Evolutionary conservation across 495 filamentous ascomycete genomes (phyloP).

Genomic region (Rhypophila decipiens): DNA sequence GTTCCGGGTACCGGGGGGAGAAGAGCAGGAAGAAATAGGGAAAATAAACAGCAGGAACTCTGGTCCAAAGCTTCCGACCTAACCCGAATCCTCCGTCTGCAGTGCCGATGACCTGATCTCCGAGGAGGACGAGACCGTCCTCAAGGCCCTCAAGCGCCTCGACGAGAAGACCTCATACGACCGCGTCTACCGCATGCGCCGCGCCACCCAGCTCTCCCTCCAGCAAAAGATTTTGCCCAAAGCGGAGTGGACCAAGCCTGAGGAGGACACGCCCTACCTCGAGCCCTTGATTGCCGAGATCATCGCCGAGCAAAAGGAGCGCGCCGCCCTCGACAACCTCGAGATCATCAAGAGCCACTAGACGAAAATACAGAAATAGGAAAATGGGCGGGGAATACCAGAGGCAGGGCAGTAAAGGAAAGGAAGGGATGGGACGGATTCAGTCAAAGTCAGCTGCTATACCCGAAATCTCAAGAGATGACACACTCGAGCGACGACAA

Average conservation of each 20-base stretch:
- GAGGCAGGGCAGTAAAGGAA: too few species aligned
- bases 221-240: constrained; percentile 76
- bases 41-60: background rate
- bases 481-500: too few species aligned
- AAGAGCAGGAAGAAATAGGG: too few species aligned
- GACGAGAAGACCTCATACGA: constrained; percentile 87
- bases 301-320: constrained; percentile 74
- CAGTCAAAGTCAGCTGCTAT: too few species aligned
- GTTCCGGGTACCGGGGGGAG: too few species aligned
- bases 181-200: constrained; percentile 91
- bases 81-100: too few species aligned
- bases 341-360: constrained; percentile 56
- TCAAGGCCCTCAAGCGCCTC: constrained; percentile 83
- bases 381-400: too few species aligned
- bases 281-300: constrained; percentile 21
- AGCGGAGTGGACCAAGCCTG: constrained; percentile 63
- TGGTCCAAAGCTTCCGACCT: constrained; percentile 2
- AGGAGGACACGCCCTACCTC: constrained; percentile 34
- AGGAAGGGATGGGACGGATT: too few species aligned
- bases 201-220: constrained; percentile 78
- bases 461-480: too few species aligned
- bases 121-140: constrained; percentile 82
- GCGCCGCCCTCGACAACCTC: constrained; percentile 75
- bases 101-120: constrained; percentile 90
- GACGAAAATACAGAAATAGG: too few species aligned